Percentiles rank a stretch among this genome's conserved stretches.
These are phyloP conservation scores for Cardamine resedifolia DNA, from an alignment of 345 rosid species.

Conservation along the genomic window DNA sequence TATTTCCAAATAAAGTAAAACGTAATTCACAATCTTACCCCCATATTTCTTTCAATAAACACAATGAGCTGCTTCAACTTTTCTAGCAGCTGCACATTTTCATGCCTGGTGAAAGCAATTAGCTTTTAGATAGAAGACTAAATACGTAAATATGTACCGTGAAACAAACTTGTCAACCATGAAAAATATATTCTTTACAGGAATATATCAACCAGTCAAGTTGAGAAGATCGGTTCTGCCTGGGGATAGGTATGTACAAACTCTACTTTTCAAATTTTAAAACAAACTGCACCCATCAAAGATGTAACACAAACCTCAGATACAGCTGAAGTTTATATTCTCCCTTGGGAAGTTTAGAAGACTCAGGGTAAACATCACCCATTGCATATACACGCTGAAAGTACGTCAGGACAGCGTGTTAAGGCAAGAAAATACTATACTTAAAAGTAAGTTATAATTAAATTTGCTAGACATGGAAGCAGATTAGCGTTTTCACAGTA, in stretches of 20 bases:
- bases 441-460: neutral
- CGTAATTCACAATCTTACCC: constrained; percentile 53
- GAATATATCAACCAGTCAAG: neutral
- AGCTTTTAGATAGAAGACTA: constrained; percentile 29
- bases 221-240: constrained; percentile 14
- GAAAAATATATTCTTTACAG: neutral
- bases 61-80: constrained; percentile 87
- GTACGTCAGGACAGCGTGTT: constrained; percentile 2
- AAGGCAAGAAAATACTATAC: constrained; percentile 18
- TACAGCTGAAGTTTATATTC: constrained; percentile 76
- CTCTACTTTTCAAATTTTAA: constrained; percentile 8
- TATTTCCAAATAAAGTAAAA: constrained; percentile 6
- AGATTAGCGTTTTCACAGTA: constrained; percentile 4
- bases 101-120: constrained; percentile 69
- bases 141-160: neutral
- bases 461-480: constrained; percentile 21
- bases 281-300: constrained; percentile 10
- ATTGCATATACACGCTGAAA: constrained; percentile 76
- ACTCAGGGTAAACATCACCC: constrained; percentile 87
- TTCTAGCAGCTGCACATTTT: constrained; percentile 78
- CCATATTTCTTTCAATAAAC: constrained; percentile 79
- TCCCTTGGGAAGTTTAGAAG: constrained; percentile 90
- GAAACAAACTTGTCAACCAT: constrained; percentile 12
- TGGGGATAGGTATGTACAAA: constrained; percentile 7
- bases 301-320: constrained; percentile 57